A percentile compares a stretch with the other conserved stretches of the same genome.
Evolutionary conservation across 73 alveolate species (phyloP).

Genomic region (Paramecium sexaurelia): DNA sequence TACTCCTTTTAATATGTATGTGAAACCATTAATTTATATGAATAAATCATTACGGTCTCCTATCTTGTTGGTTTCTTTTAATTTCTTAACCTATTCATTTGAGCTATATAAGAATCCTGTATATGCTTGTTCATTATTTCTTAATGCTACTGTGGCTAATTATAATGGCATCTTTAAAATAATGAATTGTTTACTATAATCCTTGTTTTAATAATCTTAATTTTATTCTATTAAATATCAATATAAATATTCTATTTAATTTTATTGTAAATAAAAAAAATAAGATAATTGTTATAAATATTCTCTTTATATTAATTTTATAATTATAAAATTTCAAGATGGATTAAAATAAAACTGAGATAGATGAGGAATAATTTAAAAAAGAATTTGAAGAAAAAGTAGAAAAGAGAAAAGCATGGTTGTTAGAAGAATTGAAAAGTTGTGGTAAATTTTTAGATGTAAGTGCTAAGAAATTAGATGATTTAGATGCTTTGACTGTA

Average conservation of each 20-base stretch:
- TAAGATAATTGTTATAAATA: no score
- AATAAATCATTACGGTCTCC: not conserved
- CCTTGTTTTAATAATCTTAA: no score
- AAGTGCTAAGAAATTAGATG: conserved; percentile 51
- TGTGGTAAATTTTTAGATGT: conserved; percentile 47
- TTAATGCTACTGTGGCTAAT: not conserved
- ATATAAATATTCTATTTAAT: no score
- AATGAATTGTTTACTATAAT: conserved; percentile 30
- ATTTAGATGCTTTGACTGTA: conserved; percentile 57
- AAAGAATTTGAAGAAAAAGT: conserved; percentile 40
- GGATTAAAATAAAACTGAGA: not conserved
- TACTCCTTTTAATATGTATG: not conserved
- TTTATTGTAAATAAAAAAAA: no score
- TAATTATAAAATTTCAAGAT: not conserved
- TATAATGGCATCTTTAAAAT: conserved; percentile 30
- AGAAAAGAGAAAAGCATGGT: conserved; percentile 7
- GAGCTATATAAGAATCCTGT: not conserved
- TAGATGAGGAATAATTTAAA: conserved; percentile 29
- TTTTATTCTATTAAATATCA: no score
- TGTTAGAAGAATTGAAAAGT: not conserved
- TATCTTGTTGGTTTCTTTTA: not conserved
- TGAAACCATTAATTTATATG: not conserved
- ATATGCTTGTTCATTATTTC: not conserved
- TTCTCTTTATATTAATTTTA: no score
- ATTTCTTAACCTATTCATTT: not conserved